Evolutionary conservation across 805 yeast genomes (phyloP), one percentile per base, ranked within the genome.

Genomic region (Nakazawaea peltata): DNA sequence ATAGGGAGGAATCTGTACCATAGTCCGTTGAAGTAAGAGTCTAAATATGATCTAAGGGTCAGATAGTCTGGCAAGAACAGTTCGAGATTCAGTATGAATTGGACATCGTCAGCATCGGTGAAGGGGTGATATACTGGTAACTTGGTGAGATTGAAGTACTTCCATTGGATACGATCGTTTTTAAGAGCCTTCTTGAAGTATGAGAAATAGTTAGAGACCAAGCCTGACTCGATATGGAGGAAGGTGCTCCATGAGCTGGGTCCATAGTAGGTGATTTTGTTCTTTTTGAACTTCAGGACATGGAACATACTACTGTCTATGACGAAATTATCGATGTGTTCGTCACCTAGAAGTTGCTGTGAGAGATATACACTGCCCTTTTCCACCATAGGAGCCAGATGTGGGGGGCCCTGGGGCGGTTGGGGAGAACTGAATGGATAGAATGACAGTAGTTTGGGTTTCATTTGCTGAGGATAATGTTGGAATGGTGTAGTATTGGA

Each of bases 1-100:
- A 53, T 60, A 4, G 69, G 67, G 1, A 62, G 57, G 37, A 44
- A 62, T 1, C 45, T 61, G 10, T 33, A 45, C 18, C 61, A 56
- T 5, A 18, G 5, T 10, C 32, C 32, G 13, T 29, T 13, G 14
- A 29, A 29, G 13, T 9, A 29, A 5, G 11, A 5, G n/a, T 19
- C 7, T 7, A 29, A 13, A 19, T 7, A 19, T 6, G 10, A 7
- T 6, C 10, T 5, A 5, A 14, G 6, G 10, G 18, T 14, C 5
- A 5, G 16, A 21, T 19, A 22, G 5, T 9, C 12, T 5, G 33
- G 33, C 11, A 30, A 22, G 12, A 19, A 5, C n/a, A 13, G 23
- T 19, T 19, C 26, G 12, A 30, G 10, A n/a, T 14, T 30, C 12
- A 13, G 8, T 21, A 30, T 12, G 9, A 30, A n/a, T 14, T 21